Evolutionary conservation across 2,329 filamentous ascomycete species (phyloP), one percentile per base, ranked within the genome.

Genomic region (Gaeumannomyces tritici): DNA sequence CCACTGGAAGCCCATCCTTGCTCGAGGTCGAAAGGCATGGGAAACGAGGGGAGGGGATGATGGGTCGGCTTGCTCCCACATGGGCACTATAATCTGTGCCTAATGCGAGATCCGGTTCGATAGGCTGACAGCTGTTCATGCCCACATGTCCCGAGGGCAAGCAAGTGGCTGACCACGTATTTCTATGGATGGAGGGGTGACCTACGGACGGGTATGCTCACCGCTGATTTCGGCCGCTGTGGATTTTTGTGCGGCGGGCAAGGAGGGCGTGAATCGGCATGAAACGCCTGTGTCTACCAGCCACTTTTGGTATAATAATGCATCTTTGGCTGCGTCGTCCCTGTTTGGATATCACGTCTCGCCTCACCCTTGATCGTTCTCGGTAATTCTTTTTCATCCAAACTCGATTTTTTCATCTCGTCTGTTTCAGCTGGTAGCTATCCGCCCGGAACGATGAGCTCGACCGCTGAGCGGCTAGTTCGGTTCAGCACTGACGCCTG

Each of bases 111-210:
- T 21, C 5, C 21, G 18, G 11, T 47, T 7, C 42, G 21, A 51
- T 35, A 18, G 33, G 33, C 5, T n/a, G 42, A n/a, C 42, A 42
- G 12, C 7, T 42, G 35, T 42, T 42, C 35, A 42, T 18, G 35
- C 3, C 35, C 35, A 42, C 35, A 18, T n/a, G n/a, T n/a, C n/a
- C 21, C 84, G 13, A 35, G 82, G 73, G 79, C 18, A 79, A 79
- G 7, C 85, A 84, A 67, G 62, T 65, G 55, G 67, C 61, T 13
- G 81, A 81, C 70, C 79, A 81, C 9, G 82, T 80, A 69, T 79
- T n/a, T 83, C 59, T 69, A 68, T 35, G 68, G 69, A 55, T 64
- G 71, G 24, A 66, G 69, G 64, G 59, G 77, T 54, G 65, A 65
- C n/a, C 62, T 64, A 3, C 61, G 79, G 21, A 80, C n/a, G n/a